Base-by-base conservation (phyloP, 768 basidiomycete species). In the Tricholoma matsutake region DNA sequence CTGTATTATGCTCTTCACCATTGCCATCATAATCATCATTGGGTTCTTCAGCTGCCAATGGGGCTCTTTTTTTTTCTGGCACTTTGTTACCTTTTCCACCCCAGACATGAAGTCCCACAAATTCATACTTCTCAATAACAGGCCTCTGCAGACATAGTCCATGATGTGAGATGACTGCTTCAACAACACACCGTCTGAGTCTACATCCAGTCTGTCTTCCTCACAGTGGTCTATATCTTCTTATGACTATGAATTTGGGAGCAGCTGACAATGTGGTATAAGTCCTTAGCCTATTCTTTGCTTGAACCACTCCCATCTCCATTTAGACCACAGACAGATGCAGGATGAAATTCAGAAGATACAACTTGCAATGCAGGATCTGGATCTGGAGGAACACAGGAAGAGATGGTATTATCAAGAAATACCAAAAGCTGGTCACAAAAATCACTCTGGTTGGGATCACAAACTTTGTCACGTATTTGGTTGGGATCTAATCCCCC, bases 161-260 rank as follows among this genome's bases (percentile, higher is more conserved):
- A 22, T 47, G 8, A 47, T 47, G 20, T 32, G 31, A 32, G 31
- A 8, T 32, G 31, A 8, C 31, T 32, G 4, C 8, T 32, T 32
- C 35, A 35, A 35, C 35, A 10, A 35, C 35, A 35, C 4, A 9
- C 35, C 35, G 7, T 35, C 35, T 35, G 18, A 7, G n/a, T 4
- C 64, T 25, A 1, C 35, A 35, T 35, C 61, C 8, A 72, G 57
- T 1, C 58, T 54, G 8, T 65, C 63, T 41, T 66, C 70, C 60
- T 47, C 45, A 2, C 69, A 73, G 59, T 79, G 73, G 57, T 79
- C 79, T 32, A 41, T 4, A 16, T 41, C 39, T n/a, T 41, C 0
- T 68, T 63, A 61, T 79, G 79, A 4, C 28, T 56, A 55, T 79
- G 77, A 3, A 22, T 1, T 53, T 79, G 77, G 37, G 70, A 75